Evolutionary conservation across 768 basidiomycete genomes (phyloP), one percentile per base, ranked within the genome.

Genomic region (Naganishia kalamii): DNA sequence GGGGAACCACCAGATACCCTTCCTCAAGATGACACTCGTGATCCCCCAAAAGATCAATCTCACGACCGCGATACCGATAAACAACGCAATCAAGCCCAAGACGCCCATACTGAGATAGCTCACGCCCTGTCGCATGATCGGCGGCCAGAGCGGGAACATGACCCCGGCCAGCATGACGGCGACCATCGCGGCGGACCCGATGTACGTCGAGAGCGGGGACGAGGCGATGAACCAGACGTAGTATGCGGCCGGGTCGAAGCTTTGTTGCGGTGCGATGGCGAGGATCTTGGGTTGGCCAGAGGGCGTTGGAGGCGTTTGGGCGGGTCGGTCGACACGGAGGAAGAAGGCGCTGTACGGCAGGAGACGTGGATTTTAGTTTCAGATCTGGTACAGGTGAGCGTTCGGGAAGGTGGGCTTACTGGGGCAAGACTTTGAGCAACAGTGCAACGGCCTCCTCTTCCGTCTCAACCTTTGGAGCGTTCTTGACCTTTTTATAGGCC

Each of bases 71-170:
- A 97, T 84, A 12, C 78, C 92, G 74, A 98, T 91, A 81, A 99
- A 93, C 64, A 90, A 80, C 35, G 85, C 93, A 64, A 98, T 84
- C 68, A 98, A 82, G 32, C 88, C 89, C 44, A 99, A 83, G 80
- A 92, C 87, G 49, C 80, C 88, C 65, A 97, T 87, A 70, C 87
- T 89, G 69, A 99, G 81, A 78, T 99, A 99, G 88, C 89, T 97
- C 63, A 93, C 94, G 37, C 94, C 93, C 32, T 93, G 81, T 15
- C 94, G 85, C 84, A 99, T 85, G 71, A 85, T 86, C 52, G 88
- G 85, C 1, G 96, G 96, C 96, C 96, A 99, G 17, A 99, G 83
- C 3, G 96, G 96, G 85, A 96, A 99, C 92, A 99, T 96, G 74
- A 97, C 93, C 1, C 90, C 93, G 4, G 88, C 92, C 46, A 99